phyloP scores from a whole-genome alignment of 2,329 filamentous ascomycete genomes.

The Cercospora brassicicola region DNA sequence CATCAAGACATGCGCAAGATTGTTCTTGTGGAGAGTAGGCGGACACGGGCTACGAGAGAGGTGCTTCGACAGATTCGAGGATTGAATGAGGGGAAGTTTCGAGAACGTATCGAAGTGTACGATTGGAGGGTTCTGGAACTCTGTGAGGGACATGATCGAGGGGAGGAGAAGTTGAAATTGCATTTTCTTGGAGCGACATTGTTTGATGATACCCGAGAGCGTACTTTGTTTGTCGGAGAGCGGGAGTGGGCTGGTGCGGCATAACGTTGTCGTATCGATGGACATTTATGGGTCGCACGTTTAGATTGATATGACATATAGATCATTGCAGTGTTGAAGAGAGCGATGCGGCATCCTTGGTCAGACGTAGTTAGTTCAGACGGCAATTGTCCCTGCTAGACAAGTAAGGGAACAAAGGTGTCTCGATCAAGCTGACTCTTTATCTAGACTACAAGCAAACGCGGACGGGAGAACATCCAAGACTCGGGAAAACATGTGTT shows the following conservation, averaged over 20 bases:
- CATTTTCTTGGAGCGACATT: conserved; percentile 35
- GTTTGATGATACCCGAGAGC: conserved; percentile 28
- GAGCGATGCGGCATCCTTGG: no score
- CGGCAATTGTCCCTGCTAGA: no score
- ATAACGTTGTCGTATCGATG: background rate
- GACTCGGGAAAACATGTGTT: no score
- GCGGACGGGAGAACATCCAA: no score
- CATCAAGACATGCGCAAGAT: conserved; percentile 36
- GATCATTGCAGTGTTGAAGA: no score
- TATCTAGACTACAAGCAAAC: no score
- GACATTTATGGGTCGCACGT: background rate
- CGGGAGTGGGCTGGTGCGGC: conserved; percentile 11
- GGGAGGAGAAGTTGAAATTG: conserved; percentile 23
- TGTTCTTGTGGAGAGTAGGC: conserved; percentile 36
- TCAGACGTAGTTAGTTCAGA: no score
- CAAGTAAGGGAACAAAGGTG: no score
- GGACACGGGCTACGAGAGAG: conserved; percentile 19
- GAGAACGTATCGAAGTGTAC: conserved; percentile 35
- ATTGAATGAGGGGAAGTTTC: conserved; percentile 30
- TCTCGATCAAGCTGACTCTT: no score
- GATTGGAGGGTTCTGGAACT: conserved; percentile 39
- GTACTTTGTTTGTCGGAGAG: conserved; percentile 28
- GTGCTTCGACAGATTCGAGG: conserved; percentile 24
- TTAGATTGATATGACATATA: background rate
- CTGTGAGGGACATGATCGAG: conserved; percentile 24